phyloP scores from a whole-genome alignment of 805 yeast genomes.

The Saturnispora sanitii region DNA sequence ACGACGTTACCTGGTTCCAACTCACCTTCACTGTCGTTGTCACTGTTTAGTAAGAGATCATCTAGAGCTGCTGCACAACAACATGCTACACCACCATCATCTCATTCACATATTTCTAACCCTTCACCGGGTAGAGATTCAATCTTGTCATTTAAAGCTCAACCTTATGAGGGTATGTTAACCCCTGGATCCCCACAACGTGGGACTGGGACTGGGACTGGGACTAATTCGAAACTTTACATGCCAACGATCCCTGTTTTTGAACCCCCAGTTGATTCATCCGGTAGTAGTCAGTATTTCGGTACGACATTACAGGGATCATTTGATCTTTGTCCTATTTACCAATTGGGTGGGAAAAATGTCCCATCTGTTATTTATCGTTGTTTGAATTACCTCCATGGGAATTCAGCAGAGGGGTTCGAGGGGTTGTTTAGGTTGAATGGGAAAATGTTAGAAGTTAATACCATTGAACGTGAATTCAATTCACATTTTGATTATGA shows the following conservation, averaged over 20 bases:
- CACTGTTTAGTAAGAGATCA: constrained; percentile 4
- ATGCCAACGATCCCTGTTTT: constrained; percentile 1
- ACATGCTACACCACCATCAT: constrained; percentile 37
- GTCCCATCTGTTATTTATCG: constrained; percentile 72
- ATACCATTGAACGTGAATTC: constrained; percentile 57
- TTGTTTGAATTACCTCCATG: constrained; percentile 58
- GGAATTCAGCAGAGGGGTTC: constrained; percentile 64
- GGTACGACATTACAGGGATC: constrained; percentile 54
- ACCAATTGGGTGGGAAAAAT: constrained; percentile 30
- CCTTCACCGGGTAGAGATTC: constrained; percentile 13
- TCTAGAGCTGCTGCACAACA: constrained; percentile 33
- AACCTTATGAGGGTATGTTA: constrained; percentile 24
- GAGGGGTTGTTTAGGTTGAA: constrained; percentile 88
- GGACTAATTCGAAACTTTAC: no score
- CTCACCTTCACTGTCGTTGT: constrained; percentile 5
- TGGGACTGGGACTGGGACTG: no score
- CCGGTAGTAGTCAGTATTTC: constrained; percentile 40
- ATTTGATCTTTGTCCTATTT: constrained; percentile 39
- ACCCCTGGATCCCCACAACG: constrained; percentile 1
- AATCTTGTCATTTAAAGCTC: constrained; percentile 25
- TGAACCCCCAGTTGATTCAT: constrained; percentile 14
- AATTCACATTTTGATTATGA: constrained; percentile 63
- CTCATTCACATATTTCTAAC: constrained; percentile 31
- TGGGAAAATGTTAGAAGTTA: constrained; percentile 75
- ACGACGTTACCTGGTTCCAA: constrained; percentile 9